Conservation (phyloP, 805 yeast genomes). For the Barnettozyma populi region DNA sequence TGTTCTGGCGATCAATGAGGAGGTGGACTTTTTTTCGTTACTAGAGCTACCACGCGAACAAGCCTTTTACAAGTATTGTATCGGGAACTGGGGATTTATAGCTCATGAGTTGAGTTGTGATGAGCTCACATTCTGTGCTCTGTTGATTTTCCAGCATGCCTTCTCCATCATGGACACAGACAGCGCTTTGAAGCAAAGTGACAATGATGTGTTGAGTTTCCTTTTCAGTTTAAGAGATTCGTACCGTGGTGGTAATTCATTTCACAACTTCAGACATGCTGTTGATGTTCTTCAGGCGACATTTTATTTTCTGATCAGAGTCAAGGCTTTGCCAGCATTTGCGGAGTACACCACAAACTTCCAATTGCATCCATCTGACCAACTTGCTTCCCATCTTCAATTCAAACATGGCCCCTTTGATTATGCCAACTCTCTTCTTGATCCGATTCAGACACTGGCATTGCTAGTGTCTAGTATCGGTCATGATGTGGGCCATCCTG, state of each 20-base stretch:
- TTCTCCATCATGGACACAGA: slow-evolving; percentile 23
- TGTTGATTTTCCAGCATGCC: slow-evolving; percentile 45
- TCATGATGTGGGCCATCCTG: slow-evolving; percentile 96
- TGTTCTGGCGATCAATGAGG: slow-evolving; percentile 21
- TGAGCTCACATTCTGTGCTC: slow-evolving; percentile 60
- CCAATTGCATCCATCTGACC: slow-evolving; percentile 14
- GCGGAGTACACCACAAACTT: slow-evolving; percentile 16
- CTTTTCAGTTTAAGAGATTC: slow-evolving; percentile 67
- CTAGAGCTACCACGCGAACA: slow-evolving; percentile 20
- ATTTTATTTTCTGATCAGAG: slow-evolving; percentile 47
- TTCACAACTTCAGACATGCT: slow-evolving; percentile 94
- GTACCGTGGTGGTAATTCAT: slow-evolving; percentile 80
- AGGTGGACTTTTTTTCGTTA: slow-evolving; percentile 27
- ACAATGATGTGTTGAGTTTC: slow-evolving; percentile 51
- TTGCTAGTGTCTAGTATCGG: slow-evolving; percentile 81
- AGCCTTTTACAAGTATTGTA: slow-evolving; percentile 30
- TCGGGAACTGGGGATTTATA: slow-evolving; percentile 64
- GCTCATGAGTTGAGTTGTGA: slow-evolving; percentile 61
- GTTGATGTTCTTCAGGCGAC: slow-evolving; percentile 93
- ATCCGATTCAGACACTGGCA: slow-evolving; percentile 46
- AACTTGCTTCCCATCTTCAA: background rate
- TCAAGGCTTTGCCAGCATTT: slow-evolving; percentile 23
- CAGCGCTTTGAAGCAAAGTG: slow-evolving; percentile 18
- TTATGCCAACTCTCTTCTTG: slow-evolving; percentile 13
- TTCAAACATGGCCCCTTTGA: slow-evolving; percentile 1